Evolutionary conservation across 106 monocot genomes (phyloP).

Genomic region (Apostasia ramifera): DNA sequence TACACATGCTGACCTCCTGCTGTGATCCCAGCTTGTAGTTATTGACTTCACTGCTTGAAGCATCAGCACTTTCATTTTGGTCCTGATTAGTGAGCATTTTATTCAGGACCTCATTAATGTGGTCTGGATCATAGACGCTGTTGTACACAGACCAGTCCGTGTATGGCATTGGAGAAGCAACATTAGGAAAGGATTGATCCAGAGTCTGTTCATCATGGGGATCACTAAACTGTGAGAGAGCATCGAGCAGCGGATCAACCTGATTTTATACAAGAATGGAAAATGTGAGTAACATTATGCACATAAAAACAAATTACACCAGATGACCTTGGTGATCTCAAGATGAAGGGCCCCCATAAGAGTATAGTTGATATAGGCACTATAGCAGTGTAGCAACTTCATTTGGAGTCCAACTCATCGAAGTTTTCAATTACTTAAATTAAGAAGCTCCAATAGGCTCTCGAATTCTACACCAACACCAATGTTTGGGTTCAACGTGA

Average conservation of each 20-base stretch:
- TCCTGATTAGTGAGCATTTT: conserved; percentile 20
- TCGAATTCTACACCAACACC: too few species aligned
- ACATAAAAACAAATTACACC: background rate
- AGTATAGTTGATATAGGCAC: too few species aligned
- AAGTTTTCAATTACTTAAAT: too few species aligned
- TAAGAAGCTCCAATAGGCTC: too few species aligned
- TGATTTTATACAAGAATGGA: background rate
- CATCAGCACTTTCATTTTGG: conserved; percentile 1
- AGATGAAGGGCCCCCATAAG: too few species aligned
- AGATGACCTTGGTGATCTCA: too few species aligned
- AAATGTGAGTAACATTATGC: too few species aligned
- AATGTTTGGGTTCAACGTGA: too few species aligned
- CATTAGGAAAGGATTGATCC: conserved; percentile 20
- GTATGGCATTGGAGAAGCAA: conserved; percentile 31
- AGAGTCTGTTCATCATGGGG: conserved; percentile 8
- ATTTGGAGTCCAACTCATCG: too few species aligned
- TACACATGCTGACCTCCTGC: background rate
- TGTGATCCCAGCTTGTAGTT: background rate
- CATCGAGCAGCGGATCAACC: conserved; percentile 26
- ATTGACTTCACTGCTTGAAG: conserved; percentile 6
- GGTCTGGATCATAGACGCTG: conserved; percentile 19
- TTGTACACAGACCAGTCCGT: conserved; percentile 22
- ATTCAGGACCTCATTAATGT: conserved; percentile 20
- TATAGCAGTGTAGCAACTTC: too few species aligned
- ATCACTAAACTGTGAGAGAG: conserved; percentile 16